A percentile compares a stretch with the other conserved stretches of the same genome.
Conservation (phyloP, 805 yeast species). For the Vanderwaltozyma tropicalis region DNA sequence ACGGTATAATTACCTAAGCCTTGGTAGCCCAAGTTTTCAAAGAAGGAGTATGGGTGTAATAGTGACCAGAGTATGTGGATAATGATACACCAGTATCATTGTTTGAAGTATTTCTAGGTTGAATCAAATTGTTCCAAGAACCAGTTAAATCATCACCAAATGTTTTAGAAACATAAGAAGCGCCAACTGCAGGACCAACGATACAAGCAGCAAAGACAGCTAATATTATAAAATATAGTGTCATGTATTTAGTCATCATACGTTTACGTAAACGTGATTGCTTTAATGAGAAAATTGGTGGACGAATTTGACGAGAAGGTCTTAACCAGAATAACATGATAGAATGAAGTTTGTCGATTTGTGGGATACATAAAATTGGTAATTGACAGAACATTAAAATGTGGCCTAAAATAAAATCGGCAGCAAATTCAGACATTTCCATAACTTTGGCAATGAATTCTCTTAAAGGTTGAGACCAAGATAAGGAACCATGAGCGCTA, state of each 20-base stretch:
- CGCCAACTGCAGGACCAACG: conserved; percentile 87
- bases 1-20: conserved; percentile 6
- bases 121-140: conserved; percentile 60
- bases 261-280: conserved; percentile 93
- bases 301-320: conserved; percentile 92
- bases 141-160: conserved; percentile 30
- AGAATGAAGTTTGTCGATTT: conserved; percentile 94
- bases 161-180: conserved; percentile 36
- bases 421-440: conserved; percentile 90
- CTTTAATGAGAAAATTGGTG: conserved; percentile 92
- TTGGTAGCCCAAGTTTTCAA: conserved; percentile 46
- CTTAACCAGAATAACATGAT: conserved; percentile 97
- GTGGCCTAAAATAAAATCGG: conserved; percentile 92
- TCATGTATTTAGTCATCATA: conserved; percentile 88
- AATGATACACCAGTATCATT: conserved; percentile 64
- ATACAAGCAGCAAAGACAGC: conserved; percentile 62
- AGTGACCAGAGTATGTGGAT: conserved; percentile 27
- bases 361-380: conserved; percentile 78
- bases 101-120: conserved; percentile 72
- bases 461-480: conserved; percentile 91
- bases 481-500: conserved; percentile 81
- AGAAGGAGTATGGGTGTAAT: conserved; percentile 42
- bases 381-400: conserved; percentile 74
- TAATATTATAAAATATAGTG: conserved; percentile 63
- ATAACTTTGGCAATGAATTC: conserved; percentile 88